Evolutionary conservation across 208 protist species (phyloP).

Genomic region (Crithidia fasciculata): DNA sequence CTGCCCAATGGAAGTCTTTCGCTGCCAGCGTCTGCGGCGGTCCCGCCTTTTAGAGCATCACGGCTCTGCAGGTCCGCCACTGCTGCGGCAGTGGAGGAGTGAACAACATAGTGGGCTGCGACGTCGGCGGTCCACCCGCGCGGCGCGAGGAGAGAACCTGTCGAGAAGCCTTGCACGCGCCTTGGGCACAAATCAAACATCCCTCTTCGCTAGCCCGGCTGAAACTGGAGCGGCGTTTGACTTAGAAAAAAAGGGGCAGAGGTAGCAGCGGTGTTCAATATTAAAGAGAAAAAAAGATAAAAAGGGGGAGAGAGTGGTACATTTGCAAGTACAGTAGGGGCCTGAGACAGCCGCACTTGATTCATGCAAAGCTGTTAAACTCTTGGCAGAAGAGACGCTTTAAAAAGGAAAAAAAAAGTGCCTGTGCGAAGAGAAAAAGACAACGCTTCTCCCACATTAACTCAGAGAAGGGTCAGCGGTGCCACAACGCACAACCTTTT

Average conservation of each 20-base stretch:
- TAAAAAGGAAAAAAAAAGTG: too few species aligned
- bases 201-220: not conserved
- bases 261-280: not conserved
- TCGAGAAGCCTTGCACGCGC: slow-evolving; percentile 50
- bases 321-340: too few species aligned
- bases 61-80: not conserved
- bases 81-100: slow-evolving; percentile 9
- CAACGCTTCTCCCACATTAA: too few species aligned
- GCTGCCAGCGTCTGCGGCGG: not conserved
- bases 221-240: not conserved
- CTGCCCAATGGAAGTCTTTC: slow-evolving; percentile 19
- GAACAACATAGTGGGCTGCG: slow-evolving; percentile 45
- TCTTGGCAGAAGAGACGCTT: too few species aligned
- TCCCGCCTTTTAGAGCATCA: not conserved
- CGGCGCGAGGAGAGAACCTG: slow-evolving; percentile 56
- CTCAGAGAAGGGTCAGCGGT: too few species aligned
- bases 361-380: too few species aligned
- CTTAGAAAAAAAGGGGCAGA: not conserved
- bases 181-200: slow-evolving; percentile 47
- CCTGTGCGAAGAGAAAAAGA: too few species aligned
- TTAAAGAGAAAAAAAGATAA: slow-evolving; percentile 1
- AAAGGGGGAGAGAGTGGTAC: not conserved
- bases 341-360: too few species aligned
- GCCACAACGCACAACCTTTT: too few species aligned
- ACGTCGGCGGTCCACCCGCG: slow-evolving; percentile 60